phyloP scores from a whole-genome alignment of 352 stramenopile species.

The Globisporangium irregulare region DNA sequence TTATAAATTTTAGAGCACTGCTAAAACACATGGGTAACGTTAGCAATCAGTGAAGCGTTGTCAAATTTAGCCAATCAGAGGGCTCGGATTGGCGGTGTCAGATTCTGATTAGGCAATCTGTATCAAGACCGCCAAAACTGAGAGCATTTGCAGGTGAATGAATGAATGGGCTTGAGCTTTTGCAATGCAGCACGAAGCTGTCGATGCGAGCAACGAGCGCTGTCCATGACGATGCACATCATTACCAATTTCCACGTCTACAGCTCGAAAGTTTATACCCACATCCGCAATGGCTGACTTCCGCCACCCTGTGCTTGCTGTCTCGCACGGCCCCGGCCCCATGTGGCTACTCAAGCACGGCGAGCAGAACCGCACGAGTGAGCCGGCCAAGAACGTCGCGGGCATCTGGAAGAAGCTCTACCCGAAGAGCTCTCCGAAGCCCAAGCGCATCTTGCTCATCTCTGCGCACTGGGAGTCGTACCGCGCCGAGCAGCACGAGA shows the following conservation, averaged over 20 bases:
- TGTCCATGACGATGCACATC: not conserved
- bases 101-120: slow-evolving; percentile 9
- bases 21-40: too few species aligned
- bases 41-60: too few species aligned
- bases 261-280: not conserved
- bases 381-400: slow-evolving; percentile 34
- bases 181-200: not conserved
- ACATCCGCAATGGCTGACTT: slow-evolving; percentile 14
- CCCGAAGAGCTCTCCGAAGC: slow-evolving; percentile 29
- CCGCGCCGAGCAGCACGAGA: slow-evolving; percentile 39
- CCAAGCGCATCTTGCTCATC: slow-evolving; percentile 79
- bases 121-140: not conserved
- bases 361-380: slow-evolving; percentile 31
- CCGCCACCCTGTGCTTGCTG: slow-evolving; percentile 40
- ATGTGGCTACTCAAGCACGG: slow-evolving; percentile 60
- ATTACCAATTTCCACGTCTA: not conserved
- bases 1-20: too few species aligned
- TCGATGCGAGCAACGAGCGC: not conserved
- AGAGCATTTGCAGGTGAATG: not conserved
- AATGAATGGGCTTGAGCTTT: not conserved
- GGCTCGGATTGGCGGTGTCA: not conserved
- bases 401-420: slow-evolving; percentile 54
- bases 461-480: slow-evolving; percentile 84
- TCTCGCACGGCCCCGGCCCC: slow-evolving; percentile 63
- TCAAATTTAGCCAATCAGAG: slow-evolving; percentile 3